phyloP scores from a whole-genome alignment of 306 rosid species.

The Cucumis sativus region DNA sequence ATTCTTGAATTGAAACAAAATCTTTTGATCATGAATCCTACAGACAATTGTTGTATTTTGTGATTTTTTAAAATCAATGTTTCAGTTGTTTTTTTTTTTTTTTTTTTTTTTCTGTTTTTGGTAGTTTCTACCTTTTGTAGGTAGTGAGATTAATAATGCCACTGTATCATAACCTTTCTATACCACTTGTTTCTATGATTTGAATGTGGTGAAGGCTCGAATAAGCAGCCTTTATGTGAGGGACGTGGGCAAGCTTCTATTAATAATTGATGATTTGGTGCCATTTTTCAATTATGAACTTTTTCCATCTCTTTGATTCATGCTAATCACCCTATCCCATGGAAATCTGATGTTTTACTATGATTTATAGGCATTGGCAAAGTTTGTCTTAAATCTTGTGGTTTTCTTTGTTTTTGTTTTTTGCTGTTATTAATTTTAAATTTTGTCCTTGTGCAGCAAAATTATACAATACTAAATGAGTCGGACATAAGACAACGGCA shows the following conservation, averaged over 20 bases:
- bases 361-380: background rate
- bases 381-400: background rate
- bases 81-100: background rate
- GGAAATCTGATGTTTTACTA: background rate
- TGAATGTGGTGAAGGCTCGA: background rate
- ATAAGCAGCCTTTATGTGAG: background rate
- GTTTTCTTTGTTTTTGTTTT: background rate
- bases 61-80: background rate
- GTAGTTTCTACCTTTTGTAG: background rate
- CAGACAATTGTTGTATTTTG: background rate
- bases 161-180: background rate
- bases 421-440: background rate
- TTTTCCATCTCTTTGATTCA: background rate
- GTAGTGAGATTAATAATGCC: background rate
- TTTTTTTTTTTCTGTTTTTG: background rate
- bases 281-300: background rate
- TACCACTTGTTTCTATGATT: background rate
- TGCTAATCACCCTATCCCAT: background rate
- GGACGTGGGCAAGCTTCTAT: background rate
- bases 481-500: constrained; percentile 41
- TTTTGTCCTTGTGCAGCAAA: constrained; percentile 29
- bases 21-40: background rate
- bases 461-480: constrained; percentile 43
- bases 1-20: background rate
- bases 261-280: background rate